Percentiles rank a stretch among this genome's conserved stretches.
These are phyloP conservation scores for Ceratocystiopsis minuta DNA, from an alignment of 2,329 filamentous ascomycete species.

Conservation along the genomic window DNA sequence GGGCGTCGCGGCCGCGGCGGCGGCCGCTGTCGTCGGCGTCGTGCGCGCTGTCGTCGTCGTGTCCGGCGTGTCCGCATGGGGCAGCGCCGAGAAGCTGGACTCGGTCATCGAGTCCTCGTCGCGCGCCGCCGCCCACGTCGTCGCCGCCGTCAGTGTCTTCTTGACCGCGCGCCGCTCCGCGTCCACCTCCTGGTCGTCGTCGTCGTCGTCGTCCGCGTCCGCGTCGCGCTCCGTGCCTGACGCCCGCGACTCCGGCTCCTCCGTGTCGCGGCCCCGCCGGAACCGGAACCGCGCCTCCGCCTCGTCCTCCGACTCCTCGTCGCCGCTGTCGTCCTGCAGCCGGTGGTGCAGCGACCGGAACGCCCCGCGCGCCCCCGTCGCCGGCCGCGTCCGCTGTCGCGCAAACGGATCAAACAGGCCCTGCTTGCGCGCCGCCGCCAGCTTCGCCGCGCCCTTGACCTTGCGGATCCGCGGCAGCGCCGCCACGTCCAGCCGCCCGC, in stretches of 20 bases:
- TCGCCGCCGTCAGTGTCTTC: conserved; percentile 24
- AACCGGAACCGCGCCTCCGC: conserved; percentile 38
- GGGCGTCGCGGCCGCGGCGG: too few species aligned
- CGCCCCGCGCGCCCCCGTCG: conserved; percentile 28
- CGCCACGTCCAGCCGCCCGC: conserved; percentile 35
- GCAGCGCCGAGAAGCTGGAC: conserved; percentile 38
- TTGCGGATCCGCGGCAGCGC: conserved; percentile 62
- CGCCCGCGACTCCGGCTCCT: conserved; percentile 54
- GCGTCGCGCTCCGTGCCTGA: conserved; percentile 1
- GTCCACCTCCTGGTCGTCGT: conserved; percentile 43
- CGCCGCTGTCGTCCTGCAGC: conserved; percentile 55
- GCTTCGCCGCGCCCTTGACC: conserved; percentile 33
- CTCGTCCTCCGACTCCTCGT: conserved; percentile 88
- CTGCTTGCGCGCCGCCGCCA: conserved; percentile 34
- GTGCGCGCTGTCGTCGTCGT: background rate
- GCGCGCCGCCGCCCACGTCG: conserved; percentile 21
- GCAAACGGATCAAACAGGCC: conserved; percentile 52
- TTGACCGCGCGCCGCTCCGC: conserved; percentile 43
- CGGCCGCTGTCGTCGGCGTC: too few species aligned
- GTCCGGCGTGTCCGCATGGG: background rate
- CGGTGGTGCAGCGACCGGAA: conserved; percentile 71
- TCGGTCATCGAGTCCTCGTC: conserved; percentile 56
- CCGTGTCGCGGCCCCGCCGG: conserved; percentile 45
- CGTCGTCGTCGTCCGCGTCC: conserved; percentile 1
- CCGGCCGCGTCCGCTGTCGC: conserved; percentile 29